phyloP scores from a whole-genome alignment of 257 asterid genomes.

The Scutellaria galericulata region DNA sequence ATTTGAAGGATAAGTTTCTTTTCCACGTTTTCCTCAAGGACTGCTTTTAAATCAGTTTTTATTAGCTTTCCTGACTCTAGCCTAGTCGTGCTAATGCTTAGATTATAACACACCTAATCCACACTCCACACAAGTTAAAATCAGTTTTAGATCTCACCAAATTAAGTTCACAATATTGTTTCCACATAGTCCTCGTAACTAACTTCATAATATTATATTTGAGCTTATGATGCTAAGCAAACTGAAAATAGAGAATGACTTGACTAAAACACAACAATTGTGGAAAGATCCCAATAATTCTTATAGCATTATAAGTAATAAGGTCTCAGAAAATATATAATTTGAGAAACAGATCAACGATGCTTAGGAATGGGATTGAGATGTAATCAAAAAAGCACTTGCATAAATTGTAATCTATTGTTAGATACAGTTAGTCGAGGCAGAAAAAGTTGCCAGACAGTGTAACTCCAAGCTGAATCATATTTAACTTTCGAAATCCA shows the following conservation, averaged over 20 bases:
- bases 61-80: conserved; percentile 2
- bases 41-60: background rate
- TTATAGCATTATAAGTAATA: background rate
- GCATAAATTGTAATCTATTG: background rate
- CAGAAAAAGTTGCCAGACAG: background rate
- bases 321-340: background rate
- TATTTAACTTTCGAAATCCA: background rate
- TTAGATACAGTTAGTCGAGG: conserved; percentile 8
- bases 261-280: conserved; percentile 5
- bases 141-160: no score
- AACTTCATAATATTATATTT: background rate
- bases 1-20: conserved; percentile 27
- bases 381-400: background rate
- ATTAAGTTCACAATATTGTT: background rate
- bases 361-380: background rate
- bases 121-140: no score
- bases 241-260: conserved; percentile 5
- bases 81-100: conserved; percentile 19
- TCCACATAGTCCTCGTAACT: background rate
- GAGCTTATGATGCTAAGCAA: conserved; percentile 13
- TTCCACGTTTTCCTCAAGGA: conserved; percentile 22
- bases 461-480: background rate
- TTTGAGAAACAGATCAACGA: background rate
- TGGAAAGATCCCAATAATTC: background rate
- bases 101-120: no score